A percentile compares a stretch with the other conserved stretches of the same genome.
Conservation (phyloP, 805 yeast genomes). For the Yamadazyma insecticola region DNA sequence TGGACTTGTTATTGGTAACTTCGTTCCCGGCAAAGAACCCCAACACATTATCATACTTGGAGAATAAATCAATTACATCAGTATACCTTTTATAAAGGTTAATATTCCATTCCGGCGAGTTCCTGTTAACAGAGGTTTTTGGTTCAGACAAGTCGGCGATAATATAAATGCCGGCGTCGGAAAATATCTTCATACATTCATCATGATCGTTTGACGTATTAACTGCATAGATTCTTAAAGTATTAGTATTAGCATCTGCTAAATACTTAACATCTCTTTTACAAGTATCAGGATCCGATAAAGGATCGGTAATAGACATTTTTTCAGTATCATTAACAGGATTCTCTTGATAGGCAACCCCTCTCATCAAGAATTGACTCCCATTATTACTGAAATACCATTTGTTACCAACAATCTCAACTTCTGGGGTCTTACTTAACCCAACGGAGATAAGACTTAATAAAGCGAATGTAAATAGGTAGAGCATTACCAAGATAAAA, state of each 20-base stretch:
- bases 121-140: constrained; percentile 67
- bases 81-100: constrained; percentile 73
- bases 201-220: constrained; percentile 34
- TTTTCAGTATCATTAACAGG: constrained; percentile 19
- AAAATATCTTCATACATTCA: constrained; percentile 38
- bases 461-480: too few relatives aligned
- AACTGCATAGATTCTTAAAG: constrained; percentile 41
- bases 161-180: constrained; percentile 43
- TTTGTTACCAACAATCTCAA: constrained; percentile 41
- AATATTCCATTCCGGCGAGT: constrained; percentile 73
- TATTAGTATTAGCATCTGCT: constrained; percentile 34
- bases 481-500: too few relatives aligned
- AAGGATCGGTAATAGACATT: constrained; percentile 30
- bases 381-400: constrained; percentile 40
- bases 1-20: constrained; percentile 79
- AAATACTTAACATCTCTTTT: constrained; percentile 40
- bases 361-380: constrained; percentile 39
- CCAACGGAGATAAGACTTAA: background rate
- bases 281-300: constrained; percentile 38
- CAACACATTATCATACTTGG: constrained; percentile 71
- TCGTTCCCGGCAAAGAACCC: constrained; percentile 99
- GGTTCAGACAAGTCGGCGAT: constrained; percentile 61
- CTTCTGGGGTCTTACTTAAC: constrained; percentile 22
- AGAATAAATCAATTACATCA: constrained; percentile 74
- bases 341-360: constrained; percentile 42